Percentiles rank a stretch among this genome's conserved stretches.
phyloP scores from a whole-genome alignment of 2,329 filamentous ascomycete genomes.

The Fusarium kyushuense region DNA sequence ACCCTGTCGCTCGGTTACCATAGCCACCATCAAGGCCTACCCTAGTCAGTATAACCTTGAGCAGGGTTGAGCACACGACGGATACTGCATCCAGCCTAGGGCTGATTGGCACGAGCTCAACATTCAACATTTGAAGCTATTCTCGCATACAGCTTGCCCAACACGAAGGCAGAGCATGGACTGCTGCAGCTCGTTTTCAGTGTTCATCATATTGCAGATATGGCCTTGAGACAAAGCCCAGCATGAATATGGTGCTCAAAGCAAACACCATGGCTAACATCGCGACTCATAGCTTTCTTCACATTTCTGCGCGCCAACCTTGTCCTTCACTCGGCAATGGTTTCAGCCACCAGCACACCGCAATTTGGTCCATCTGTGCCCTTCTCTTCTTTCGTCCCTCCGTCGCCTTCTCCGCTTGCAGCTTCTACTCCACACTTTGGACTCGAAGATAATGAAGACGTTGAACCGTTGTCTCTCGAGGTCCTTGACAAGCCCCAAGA shows the following conservation, averaged over 20 bases:
- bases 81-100: neutral
- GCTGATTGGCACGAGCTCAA: slow-evolving; percentile 1
- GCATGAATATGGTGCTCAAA: neutral
- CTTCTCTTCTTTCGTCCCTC: slow-evolving; percentile 53
- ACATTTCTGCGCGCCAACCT: slow-evolving; percentile 85
- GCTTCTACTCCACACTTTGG: slow-evolving; percentile 69
- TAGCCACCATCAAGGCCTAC: slow-evolving; percentile 34
- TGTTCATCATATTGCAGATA: slow-evolving; percentile 1
- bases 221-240: slow-evolving; percentile 1
- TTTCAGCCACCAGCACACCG: slow-evolving; percentile 74
- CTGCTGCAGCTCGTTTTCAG: neutral
- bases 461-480: slow-evolving; percentile 74
- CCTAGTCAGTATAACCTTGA: slow-evolving; percentile 15
- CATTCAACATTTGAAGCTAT: slow-evolving; percentile 1
- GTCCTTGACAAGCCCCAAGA: slow-evolving; percentile 67
- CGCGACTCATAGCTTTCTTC: slow-evolving; percentile 75
- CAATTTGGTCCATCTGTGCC: slow-evolving; percentile 65
- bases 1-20: slow-evolving; percentile 41
- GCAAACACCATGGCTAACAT: slow-evolving; percentile 37
- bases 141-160: slow-evolving; percentile 1
- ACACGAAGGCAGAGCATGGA: neutral
- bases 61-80: slow-evolving; percentile 21
- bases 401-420: slow-evolving; percentile 69
- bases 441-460: slow-evolving; percentile 55
- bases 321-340: slow-evolving; percentile 72